Evolutionary conservation across 2,329 filamentous ascomycete species (phyloP), one percentile per base, ranked within the genome.

Genomic region (Metarhizium guizhouense): DNA sequence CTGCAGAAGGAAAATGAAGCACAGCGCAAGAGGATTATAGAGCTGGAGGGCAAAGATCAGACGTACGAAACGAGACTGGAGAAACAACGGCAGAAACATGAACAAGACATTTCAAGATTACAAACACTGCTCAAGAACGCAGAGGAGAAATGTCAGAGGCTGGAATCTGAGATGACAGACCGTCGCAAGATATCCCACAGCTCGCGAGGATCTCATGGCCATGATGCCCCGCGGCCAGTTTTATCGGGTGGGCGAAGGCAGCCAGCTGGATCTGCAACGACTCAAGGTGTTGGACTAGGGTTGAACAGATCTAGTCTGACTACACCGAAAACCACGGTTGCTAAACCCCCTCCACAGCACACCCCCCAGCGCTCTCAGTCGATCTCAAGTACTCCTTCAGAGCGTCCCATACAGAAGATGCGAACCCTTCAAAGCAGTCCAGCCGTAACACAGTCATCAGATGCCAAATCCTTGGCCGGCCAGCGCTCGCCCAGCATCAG

Each of bases 21-120:
- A n/a, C 62, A 71, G 18, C 66, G 60, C 32, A 70, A 62, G 54
- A 67, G 66, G 25, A 62, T 75, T 13, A 58, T 64, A 16, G 67
- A 69, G 16, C 57, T 75, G n/a, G 67, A 72, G 53, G 70, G 67
- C n/a, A 67, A 65, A 54, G 70, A 74, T 43, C 65, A 69, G 54
- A 75, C 70, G 2, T 75, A 74, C 54, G 68, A 74, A 52, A 56
- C 63, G 10, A 67, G 73, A 1, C 57, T 76, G 13, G 61, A 68
- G 29, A 71, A 72, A 34, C 70, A 72, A 49, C 64, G 70, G 6
- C 66, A 65, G 51, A 61, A 59, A 10, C 68, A 72, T 18, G 65
- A 68, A 14, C 67, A 71, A 16, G 64, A 67, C 34, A 62, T 70
- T 10, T 57, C 65, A 3, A 62, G 60, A 14, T 62, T 76, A 13